Conservation (phyloP, 164 flowering plant genomes). For the Chimonanthus praecox region DNA sequence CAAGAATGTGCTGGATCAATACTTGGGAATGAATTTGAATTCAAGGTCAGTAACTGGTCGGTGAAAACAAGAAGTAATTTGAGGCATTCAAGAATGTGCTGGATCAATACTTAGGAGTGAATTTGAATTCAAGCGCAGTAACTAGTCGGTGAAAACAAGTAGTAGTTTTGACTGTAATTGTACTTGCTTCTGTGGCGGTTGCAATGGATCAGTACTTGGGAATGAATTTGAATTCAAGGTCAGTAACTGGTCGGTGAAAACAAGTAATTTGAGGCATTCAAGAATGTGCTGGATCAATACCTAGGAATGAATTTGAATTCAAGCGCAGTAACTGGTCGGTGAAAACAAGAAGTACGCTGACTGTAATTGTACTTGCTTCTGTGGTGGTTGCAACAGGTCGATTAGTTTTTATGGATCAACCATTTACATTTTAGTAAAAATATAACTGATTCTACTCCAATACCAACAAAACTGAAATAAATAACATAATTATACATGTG, state of each 20-base stretch:
- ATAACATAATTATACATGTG: no score
- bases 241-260: constrained; percentile 4
- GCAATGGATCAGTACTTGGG: no score
- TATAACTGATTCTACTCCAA: no score
- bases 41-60: no score
- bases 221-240: constrained; percentile 5
- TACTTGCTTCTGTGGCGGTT: neutral
- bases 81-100: constrained; percentile 81
- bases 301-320: constrained; percentile 44
- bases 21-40: constrained; percentile 48
- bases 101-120: constrained; percentile 58
- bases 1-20: constrained; percentile 61
- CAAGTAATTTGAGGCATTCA: constrained; percentile 18
- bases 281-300: neutral
- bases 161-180: neutral
- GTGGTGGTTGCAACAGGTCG: neutral
- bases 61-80: neutral
- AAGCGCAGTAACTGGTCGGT: no score
- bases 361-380: neutral
- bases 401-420: neutral
- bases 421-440: no score
- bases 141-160: no score
- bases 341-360: no score
- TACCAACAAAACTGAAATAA: no score
- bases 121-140: constrained; percentile 12